phyloP scores from a whole-genome alignment of 495 filamentous ascomycete species.

The Beverwykella pulmonaria region DNA sequence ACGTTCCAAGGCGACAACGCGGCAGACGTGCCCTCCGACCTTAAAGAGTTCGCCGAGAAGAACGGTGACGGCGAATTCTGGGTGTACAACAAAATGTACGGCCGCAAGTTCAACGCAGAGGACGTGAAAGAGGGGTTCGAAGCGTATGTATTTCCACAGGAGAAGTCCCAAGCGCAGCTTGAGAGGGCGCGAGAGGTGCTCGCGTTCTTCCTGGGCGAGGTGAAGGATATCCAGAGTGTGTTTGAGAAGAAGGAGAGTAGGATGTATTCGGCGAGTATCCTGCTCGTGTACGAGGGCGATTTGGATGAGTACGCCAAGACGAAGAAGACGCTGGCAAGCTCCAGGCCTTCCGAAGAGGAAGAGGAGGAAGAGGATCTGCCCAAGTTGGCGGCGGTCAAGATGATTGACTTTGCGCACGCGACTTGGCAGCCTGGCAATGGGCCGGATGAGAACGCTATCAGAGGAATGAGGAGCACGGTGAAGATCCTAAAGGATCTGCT shows the following conservation, averaged over 20 bases:
- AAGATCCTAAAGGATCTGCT: constrained; percentile 69
- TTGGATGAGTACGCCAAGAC: constrained; percentile 57
- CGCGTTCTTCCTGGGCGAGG: constrained; percentile 65
- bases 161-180: constrained; percentile 16
- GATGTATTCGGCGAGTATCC: constrained; percentile 89
- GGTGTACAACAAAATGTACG: constrained; percentile 87
- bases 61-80: constrained; percentile 61
- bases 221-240: constrained; percentile 63
- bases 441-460: constrained; percentile 81
- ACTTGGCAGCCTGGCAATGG: constrained; percentile 81
- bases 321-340: constrained; percentile 58
- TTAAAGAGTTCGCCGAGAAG: constrained; percentile 50
- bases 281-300: constrained; percentile 94
- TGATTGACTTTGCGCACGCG: constrained; percentile 98
- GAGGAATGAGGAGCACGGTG: constrained; percentile 72
- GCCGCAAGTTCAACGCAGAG: constrained; percentile 68
- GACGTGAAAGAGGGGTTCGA: constrained; percentile 76
- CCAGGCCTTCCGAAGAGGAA: constrained; percentile 55
- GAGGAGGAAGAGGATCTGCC: constrained; percentile 68
- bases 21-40: constrained; percentile 44
- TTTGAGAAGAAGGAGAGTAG: constrained; percentile 79
- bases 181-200: constrained; percentile 61
- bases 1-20: constrained; percentile 72
- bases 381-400: constrained; percentile 75
- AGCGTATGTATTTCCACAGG: constrained; percentile 66